Base-by-base conservation (phyloP, 495 filamentous ascomycete genomes). In the Oleoguttula mirabilis region DNA sequence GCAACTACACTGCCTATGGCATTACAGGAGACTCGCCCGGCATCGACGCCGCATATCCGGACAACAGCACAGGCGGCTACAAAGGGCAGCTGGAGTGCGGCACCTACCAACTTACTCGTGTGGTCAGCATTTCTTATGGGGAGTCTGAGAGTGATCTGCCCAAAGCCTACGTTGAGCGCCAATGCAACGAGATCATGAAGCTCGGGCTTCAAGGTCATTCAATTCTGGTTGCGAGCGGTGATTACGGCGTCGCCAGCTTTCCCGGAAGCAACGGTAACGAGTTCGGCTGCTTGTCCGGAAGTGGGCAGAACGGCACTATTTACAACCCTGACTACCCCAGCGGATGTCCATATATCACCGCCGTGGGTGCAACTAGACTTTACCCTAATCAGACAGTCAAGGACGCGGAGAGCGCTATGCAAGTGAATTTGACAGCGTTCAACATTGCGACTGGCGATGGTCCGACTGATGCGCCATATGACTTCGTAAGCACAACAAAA, bases 351-450 rank as follows among this genome's bases (percentile, higher is more conserved):
- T 54, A 43, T 23, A 39, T 51, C 21, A 41, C 36, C 3, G 15
- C 20, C 19, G 51, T 54, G 6, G 51, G 51, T 4, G 51, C 15
- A 1, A 50, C 47, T n/a, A 32, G 37, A 20, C 23, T 54, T 6
- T 22, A 45, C 16, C 14, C 47, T 10, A 35, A 43, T 17, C 30
- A 40, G 37, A 54, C 39, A 7, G 36, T 54, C 21, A 4, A 31
- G 8, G 47, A 54, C 15, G 27, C 41, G 16, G 47, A 54, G 35
- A 51, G 41, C 19, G 50, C 25, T 3, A 40, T 53, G 45, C 50
- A 53, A 16, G 44, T 36, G 27, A 43, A 44, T 21, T 27, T 47
- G 3, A 35, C 32, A 6, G 12, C 12, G 16, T 21, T 35, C 16
- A 21, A 14, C 32, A 35, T 35, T 21, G 32, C 12, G 7, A 15